A percentile compares a stretch with the other conserved stretches of the same genome.
Evolutionary conservation across 805 yeast species (phyloP).

Genomic region (Zygosaccharomyces bailii): DNA sequence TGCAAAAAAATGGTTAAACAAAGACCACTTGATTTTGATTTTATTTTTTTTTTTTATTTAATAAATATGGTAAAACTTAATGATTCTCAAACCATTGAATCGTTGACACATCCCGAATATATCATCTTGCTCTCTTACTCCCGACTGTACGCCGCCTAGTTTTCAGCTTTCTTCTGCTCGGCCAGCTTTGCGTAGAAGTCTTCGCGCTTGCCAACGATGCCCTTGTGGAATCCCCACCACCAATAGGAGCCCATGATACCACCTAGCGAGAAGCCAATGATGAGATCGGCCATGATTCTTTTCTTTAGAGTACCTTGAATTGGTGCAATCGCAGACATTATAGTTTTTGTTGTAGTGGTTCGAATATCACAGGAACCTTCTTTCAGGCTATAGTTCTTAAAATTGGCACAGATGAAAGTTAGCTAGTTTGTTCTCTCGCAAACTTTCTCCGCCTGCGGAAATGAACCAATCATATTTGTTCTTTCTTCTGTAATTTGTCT

Average conservation of each 20-base stretch:
- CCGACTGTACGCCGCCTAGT: not conserved
- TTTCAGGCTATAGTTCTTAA: not conserved
- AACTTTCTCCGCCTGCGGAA: not conserved
- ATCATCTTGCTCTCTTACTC: conserved; percentile 2
- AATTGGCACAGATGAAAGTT: not conserved
- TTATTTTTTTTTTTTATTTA: conserved; percentile 7
- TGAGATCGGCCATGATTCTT: conserved; percentile 74
- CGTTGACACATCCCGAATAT: conserved; percentile 5
- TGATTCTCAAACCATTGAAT: conserved; percentile 3
- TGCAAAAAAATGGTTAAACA: conserved; percentile 8
- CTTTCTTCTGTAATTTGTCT: conserved; percentile 7
- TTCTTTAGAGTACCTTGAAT: conserved; percentile 80
- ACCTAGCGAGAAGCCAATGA: conserved; percentile 64
- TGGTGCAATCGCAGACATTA: conserved; percentile 62
- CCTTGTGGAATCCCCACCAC: conserved; percentile 86
- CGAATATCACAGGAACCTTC: not conserved
- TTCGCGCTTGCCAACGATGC: conserved; percentile 71
- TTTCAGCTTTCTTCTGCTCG: conserved; percentile 54
- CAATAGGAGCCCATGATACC: conserved; percentile 63
- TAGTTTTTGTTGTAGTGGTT: not conserved
- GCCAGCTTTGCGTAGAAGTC: conserved; percentile 77
- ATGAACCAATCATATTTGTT: conserved; percentile 16
- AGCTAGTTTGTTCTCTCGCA: not conserved
- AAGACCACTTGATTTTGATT: conserved; percentile 1
- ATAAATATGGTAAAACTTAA: conserved; percentile 5